Base-by-base conservation (phyloP, 2,329 filamentous ascomycete genomes). In the Capronia americana region DNA sequence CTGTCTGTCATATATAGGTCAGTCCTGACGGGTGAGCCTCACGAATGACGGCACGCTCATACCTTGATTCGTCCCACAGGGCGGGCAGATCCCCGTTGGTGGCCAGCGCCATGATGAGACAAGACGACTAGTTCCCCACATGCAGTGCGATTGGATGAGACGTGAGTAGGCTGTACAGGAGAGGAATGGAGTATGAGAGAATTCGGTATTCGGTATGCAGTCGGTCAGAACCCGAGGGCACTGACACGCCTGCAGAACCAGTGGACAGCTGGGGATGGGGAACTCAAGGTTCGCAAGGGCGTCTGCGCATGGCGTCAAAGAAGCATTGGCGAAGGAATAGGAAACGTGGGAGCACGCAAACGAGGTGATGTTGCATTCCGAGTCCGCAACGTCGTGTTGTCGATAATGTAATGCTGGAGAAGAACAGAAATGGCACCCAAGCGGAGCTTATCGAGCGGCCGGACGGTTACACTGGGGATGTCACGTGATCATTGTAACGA, bases 1-100 rank as follows among this genome's bases (percentile, higher is more conserved):
- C 74, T 82, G 80, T 74, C 80, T 82, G 70, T 74, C 65, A 94
- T 88, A 96, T 95, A 71, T 93, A 85, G 73, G 87, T 89, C 71
- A 95, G 63, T 51, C 26, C n/a, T 62, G 61, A 55, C 26, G 63
- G 30, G 46, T 41, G 26, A 57, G 57, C 30, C 48, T 46, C 28
- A 48, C 11, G 46, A 32, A 68, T 63, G 59, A 65, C 57, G 65
- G 51, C 57, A 63, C 60, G 59, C 38, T 34, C 70, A 51, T 69
- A 72, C 71, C 71, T 71, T 34, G 71, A 66, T 67, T 72, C 71
- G 60, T 71, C 65, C 70, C 68, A 69, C 75, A 77, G 72, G 77
- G 77, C 72, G 66, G 72, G 68, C 68, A 69, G 69, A 67, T 68
- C 63, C 61, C 69, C 64, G 57, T 70, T 71, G 59, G 68, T 61